Evolutionary conservation across 805 yeast species (phyloP).

Genomic region (Saccharomycopsis sp.): DNA sequence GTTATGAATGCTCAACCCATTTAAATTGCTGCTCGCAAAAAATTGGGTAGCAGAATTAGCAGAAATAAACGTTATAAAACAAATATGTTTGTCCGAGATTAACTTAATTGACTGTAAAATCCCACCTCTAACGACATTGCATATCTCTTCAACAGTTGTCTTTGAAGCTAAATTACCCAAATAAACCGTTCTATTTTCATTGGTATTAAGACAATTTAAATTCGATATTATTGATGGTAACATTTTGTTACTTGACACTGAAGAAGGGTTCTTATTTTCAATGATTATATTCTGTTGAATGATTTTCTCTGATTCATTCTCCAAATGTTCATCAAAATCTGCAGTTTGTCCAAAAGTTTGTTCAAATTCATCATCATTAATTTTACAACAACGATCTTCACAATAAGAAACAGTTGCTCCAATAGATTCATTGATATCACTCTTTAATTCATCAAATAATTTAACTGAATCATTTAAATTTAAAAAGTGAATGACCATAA

Average conservation of each 20-base stretch:
- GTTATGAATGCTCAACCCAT: slow-evolving; percentile 56
- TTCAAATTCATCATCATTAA: slow-evolving; percentile 20
- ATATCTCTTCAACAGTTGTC: slow-evolving; percentile 64
- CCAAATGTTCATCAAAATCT: slow-evolving; percentile 13
- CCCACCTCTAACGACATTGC: slow-evolving; percentile 92
- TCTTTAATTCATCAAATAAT: slow-evolving; percentile 7
- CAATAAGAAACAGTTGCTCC: slow-evolving; percentile 8
- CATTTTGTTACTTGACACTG: not conserved
- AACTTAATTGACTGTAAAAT: slow-evolving; percentile 76
- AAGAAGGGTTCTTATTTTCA: not conserved
- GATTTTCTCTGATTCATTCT: slow-evolving; percentile 12
- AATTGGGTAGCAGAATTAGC: slow-evolving; percentile 60
- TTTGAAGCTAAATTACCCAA: slow-evolving; percentile 59
- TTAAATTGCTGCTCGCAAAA: slow-evolving; percentile 50
- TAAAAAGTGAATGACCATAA: slow-evolving; percentile 19
- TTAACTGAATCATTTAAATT: slow-evolving; percentile 14
- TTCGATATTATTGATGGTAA: slow-evolving; percentile 12
- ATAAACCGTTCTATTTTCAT: slow-evolving; percentile 60
- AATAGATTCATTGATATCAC: not conserved
- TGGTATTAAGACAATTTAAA: slow-evolving; percentile 18
- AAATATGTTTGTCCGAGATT: slow-evolving; percentile 78
- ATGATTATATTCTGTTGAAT: not conserved
- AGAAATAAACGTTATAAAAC: slow-evolving; percentile 68
- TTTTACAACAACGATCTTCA: slow-evolving; percentile 19
- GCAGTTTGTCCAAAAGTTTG: slow-evolving; percentile 17